Base-by-base conservation (phyloP, 2,329 filamentous ascomycete genomes). In the Microsporum canis region DNA sequence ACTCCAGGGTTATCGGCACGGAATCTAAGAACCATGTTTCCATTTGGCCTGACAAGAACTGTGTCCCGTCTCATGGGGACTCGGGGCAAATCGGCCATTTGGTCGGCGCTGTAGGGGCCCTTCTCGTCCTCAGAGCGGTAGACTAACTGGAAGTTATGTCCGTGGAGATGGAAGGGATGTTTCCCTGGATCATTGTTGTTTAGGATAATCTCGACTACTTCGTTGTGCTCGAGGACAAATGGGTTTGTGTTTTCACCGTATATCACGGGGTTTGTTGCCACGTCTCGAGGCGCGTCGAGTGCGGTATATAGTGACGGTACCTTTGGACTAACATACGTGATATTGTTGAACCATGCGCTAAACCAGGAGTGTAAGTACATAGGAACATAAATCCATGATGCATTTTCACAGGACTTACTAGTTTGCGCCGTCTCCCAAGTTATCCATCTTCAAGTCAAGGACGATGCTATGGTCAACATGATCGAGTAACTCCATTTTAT, bases 381-480 rank as follows among this genome's bases (percentile, higher is more conserved):
- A 58, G 17, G 17, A 23, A 23, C 17, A 23, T 23, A 23, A 23
- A 23, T 23, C 17, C 17, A 23, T 1, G 17, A 23, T 23, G 17
- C 17, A 23, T 23, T 23, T 23, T n/a, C 39, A 5, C 4, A 43
- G 17, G 5, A 57, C 62, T 63, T 58, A 63, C 62, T 63, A 63
- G 34, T 63, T 63, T 53, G 62, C 60, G 14, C 60, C 60, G 38
- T 63, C 62, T 1, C 62, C 62, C 43, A 62, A 58, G 36, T 63
- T 63, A 68, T 85, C 81, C 87, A 90, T 89, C 64, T 78, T 78
- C 6, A 88, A 51, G 38, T 63, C 60, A 36, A 63, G 47, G 8
- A 57, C 62, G 12, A 62, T 57, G 2, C 57, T 49, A 34, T 63
- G 60, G 53, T 62, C 62, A 39, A 62, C 62, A 29, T 62, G 60